A percentile compares a stretch with the other conserved stretches of the same genome.
These are phyloP conservation scores for Pelargonium nanum DNA, from an alignment of 345 rosid species.

Conservation along the genomic window DNA sequence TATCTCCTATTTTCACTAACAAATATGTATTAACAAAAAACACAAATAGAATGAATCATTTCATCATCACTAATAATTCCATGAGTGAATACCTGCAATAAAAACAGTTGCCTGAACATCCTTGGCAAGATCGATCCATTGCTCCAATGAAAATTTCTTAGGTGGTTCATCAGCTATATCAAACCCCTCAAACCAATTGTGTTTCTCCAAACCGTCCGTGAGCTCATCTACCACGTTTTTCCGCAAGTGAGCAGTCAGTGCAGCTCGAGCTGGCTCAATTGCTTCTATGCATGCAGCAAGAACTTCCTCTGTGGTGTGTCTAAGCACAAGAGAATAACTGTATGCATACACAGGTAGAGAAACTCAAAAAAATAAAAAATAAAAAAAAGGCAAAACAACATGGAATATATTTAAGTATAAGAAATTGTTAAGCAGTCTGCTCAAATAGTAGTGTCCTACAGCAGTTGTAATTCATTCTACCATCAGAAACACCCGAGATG, in stretches of 20 bases:
- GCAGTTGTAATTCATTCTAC: background rate
- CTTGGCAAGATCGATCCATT: conserved; percentile 71
- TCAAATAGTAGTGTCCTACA: too few species aligned
- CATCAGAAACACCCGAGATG: too few species aligned
- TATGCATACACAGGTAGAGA: conserved; percentile 12
- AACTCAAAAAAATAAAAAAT: conserved; percentile 3
- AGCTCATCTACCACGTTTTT: conserved; percentile 69
- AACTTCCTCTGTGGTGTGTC: conserved; percentile 96
- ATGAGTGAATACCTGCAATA: conserved; percentile 53
- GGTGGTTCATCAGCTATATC: conserved; percentile 70
- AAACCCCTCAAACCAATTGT: conserved; percentile 72
- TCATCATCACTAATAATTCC: background rate
- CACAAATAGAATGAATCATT: background rate
- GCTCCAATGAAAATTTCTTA: conserved; percentile 38
- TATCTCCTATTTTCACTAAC: background rate
- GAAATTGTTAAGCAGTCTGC: background rate
- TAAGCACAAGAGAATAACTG: conserved; percentile 88
- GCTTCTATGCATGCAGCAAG: conserved; percentile 83
- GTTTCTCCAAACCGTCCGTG: conserved; percentile 50
- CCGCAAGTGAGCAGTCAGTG: conserved; percentile 65
- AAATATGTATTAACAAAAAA: background rate
- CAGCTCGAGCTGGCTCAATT: conserved; percentile 69
- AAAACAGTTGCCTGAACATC: conserved; percentile 68
- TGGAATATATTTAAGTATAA: background rate
- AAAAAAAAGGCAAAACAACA: background rate